Evolutionary conservation across 257 asterid genomes (phyloP).

Genomic region (Fraxinus americana): DNA sequence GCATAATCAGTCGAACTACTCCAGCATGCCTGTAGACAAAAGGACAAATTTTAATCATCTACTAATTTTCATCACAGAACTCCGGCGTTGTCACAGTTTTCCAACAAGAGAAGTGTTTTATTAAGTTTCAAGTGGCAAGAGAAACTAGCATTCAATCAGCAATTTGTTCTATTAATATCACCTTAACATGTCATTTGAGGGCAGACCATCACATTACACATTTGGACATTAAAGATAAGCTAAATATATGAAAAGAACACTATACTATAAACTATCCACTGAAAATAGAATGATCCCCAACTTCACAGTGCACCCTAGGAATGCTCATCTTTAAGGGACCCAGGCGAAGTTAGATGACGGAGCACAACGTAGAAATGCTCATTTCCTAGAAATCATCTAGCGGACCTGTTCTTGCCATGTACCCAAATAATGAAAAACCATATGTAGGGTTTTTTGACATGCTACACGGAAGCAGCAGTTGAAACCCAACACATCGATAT

Average conservation of each 20-base stretch:
- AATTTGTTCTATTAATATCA: not conserved
- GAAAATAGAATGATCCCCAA: not conserved
- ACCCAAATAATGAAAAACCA: too few species aligned
- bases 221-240: not conserved
- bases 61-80: not conserved
- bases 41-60: slow-evolving; percentile 18
- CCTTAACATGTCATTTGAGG: not conserved
- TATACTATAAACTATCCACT: not conserved
- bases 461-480: not conserved
- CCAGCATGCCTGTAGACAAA: slow-evolving; percentile 73
- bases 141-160: not conserved
- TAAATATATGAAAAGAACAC: not conserved
- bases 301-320: too few species aligned
- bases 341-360: too few species aligned
- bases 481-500: not conserved
- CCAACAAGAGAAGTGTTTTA: not conserved
- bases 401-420: too few species aligned
- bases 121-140: not conserved
- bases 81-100: not conserved
- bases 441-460: too few species aligned
- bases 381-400: too few species aligned
- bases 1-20: slow-evolving; percentile 84
- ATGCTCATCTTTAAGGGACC: too few species aligned
- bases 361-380: too few species aligned
- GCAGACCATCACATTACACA: not conserved